A percentile compares a stretch with the other conserved stretches of the same genome.
Conservation (phyloP, 441 rosid species). For the Aleurites moluccanus region DNA sequence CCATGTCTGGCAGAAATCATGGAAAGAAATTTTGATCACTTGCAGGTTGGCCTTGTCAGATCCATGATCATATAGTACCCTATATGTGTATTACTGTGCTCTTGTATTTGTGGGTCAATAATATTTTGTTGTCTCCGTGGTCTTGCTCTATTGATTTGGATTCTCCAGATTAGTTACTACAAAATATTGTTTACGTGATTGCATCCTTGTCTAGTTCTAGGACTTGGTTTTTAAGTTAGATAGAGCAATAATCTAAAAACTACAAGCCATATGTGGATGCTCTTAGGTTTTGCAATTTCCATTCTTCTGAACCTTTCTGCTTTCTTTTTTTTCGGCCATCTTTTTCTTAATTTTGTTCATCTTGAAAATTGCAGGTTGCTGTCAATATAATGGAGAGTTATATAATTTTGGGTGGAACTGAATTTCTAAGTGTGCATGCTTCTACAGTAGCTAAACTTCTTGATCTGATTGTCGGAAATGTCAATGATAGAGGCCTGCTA, state of each 20-base stretch:
- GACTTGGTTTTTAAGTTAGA: not conserved
- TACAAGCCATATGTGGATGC: not conserved
- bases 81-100: no score
- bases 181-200: not conserved
- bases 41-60: conserved; percentile 57
- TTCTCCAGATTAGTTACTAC: not conserved
- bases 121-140: not conserved
- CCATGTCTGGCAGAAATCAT: conserved; percentile 77
- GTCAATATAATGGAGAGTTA: conserved; percentile 78
- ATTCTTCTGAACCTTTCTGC: conserved; percentile 2
- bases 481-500: conserved; percentile 80
- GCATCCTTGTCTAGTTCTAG: not conserved
- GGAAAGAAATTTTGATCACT: conserved; percentile 95
- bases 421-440: conserved; percentile 77
- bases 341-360: not conserved
- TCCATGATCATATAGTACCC: not conserved
- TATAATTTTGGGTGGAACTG: conserved; percentile 80
- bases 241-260: not conserved
- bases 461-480: conserved; percentile 93
- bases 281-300: not conserved
- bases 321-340: not conserved
- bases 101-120: not conserved
- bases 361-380: conserved; percentile 65
- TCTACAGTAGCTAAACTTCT: conserved; percentile 84
- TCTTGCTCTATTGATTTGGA: not conserved